Evolutionary conservation across 2,329 filamentous ascomycete species (phyloP).

Genomic region (Fusarium sacchari): DNA sequence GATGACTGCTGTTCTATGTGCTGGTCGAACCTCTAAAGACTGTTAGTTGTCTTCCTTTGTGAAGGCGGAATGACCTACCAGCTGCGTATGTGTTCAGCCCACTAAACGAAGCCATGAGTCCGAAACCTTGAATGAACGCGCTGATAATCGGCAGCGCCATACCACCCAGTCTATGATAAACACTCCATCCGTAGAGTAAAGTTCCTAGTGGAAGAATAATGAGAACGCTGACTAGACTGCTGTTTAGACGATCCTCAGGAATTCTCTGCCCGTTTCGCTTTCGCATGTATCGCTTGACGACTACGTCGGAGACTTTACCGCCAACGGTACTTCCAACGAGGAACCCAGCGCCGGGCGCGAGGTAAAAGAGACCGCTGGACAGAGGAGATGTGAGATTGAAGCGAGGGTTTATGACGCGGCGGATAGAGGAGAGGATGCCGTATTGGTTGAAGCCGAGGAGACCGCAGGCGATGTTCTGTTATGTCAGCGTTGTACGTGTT

Average conservation of each 20-base stretch:
- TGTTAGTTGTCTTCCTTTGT: not conserved
- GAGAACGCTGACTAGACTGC: conserved; percentile 45
- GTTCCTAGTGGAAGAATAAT: conserved; percentile 46
- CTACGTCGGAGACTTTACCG: conserved; percentile 57
- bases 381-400: conserved; percentile 71
- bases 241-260: conserved; percentile 48
- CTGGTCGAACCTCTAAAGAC: conserved; percentile 29
- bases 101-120: conserved; percentile 52
- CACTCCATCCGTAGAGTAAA: conserved; percentile 51
- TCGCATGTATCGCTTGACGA: conserved; percentile 52
- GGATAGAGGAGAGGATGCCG: conserved; percentile 68
- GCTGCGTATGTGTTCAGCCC: conserved; percentile 54
- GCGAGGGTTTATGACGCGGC: conserved; percentile 75
- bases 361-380: conserved; percentile 73
- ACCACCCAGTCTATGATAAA: conserved; percentile 47
- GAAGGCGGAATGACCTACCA: conserved; percentile 32
- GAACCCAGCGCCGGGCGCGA: conserved; percentile 74
- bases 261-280: conserved; percentile 48
- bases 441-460: conserved; percentile 53
- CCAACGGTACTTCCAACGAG: conserved; percentile 72
- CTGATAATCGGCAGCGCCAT: conserved; percentile 49
- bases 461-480: conserved; percentile 41
- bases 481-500: not conserved
- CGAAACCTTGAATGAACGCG: conserved; percentile 47
- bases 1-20: conserved; percentile 40